Base-by-base conservation (phyloP, 2,329 filamentous ascomycete genomes). In the Pseudopithomyces maydicus region DNA sequence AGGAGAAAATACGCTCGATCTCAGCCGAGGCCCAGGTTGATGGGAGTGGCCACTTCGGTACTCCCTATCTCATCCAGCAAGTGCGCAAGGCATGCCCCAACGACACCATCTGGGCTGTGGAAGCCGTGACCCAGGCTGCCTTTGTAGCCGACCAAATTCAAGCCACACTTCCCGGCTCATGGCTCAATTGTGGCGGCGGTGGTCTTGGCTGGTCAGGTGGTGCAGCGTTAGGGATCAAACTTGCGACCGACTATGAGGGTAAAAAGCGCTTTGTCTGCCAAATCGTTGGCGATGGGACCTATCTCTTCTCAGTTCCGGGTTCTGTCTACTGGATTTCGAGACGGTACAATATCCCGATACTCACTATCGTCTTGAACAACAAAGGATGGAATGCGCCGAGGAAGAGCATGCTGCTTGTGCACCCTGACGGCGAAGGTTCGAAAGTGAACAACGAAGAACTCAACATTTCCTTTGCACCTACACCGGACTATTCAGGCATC, bases 201-300 rank as follows among this genome's bases (percentile, higher is more conserved):
- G 91, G 91, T 2, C 85, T 94, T 0, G 90, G 90, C 1, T 94
- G 90, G 90, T 90, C 87, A 11, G 90, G 90, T 14, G 90, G 91
- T 14, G 90, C 66, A 26, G 88, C 89, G 0, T 74, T 94, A 2
- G 91, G 90, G 2, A 88, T 93, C 69, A 92, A 93, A 71, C 82
- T 94, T 7, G 91, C 89, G 0, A 81, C 82, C 0, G 83, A 88
- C 48, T 73, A 74, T 2, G 74, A 81, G 57, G 77, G 81, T 35
- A 68, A 69, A 51, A 69, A 69, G 51, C 67, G 69, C 14, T 77
- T 77, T 35, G 74, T 77, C 0, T 76, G 73, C 59, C 74, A 77
- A 45, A 76, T 90, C 55, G 87, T 90, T 8, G 88, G 87, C 3
- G 88, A 90, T 64, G 88, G 88, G 2, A 88, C 86, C 0, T 90